These are phyloP conservation scores for Aspergillus kassunensis DNA, from an alignment of 495 filamentous ascomycete genomes.

Conservation along the genomic window DNA sequence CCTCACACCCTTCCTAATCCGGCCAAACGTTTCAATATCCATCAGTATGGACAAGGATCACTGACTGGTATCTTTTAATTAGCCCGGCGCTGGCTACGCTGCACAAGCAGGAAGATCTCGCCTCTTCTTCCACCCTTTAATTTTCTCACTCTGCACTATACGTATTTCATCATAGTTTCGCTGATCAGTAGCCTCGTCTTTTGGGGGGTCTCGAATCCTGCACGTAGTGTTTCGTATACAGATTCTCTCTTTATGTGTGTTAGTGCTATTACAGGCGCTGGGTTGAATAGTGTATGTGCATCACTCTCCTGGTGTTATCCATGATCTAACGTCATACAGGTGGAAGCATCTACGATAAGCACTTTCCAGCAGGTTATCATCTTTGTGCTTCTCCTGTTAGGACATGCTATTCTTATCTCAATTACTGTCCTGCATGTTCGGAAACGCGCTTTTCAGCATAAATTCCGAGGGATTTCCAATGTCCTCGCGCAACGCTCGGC, in stretches of 20 bases:
- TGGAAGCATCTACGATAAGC: conserved; percentile 66
- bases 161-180: conserved; percentile 67
- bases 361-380: conserved; percentile 75
- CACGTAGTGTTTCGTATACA: conserved; percentile 61
- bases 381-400: conserved; percentile 68
- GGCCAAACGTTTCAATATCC: not conserved
- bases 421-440: conserved; percentile 50
- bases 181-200: conserved; percentile 69
- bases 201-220: conserved; percentile 62
- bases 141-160: conserved; percentile 75
- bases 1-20: not conserved
- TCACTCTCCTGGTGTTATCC: not conserved
- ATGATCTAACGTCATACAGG: conserved; percentile 19
- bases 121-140: conserved; percentile 50
- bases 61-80: conserved; percentile 1
- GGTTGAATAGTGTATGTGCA: conserved; percentile 61
- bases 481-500: conserved; percentile 26
- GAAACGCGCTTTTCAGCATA: conserved; percentile 65
- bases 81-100: conserved; percentile 22
- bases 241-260: conserved; percentile 74
- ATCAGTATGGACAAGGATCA: not conserved
- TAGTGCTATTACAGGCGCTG: conserved; percentile 77
- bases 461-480: conserved; percentile 57
- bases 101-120: conserved; percentile 23
- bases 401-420: conserved; percentile 52